Percentiles rank a stretch among this genome's conserved stretches.
Conservation (phyloP, 768 basidiomycete species). For the Inosperma sp. region DNA sequence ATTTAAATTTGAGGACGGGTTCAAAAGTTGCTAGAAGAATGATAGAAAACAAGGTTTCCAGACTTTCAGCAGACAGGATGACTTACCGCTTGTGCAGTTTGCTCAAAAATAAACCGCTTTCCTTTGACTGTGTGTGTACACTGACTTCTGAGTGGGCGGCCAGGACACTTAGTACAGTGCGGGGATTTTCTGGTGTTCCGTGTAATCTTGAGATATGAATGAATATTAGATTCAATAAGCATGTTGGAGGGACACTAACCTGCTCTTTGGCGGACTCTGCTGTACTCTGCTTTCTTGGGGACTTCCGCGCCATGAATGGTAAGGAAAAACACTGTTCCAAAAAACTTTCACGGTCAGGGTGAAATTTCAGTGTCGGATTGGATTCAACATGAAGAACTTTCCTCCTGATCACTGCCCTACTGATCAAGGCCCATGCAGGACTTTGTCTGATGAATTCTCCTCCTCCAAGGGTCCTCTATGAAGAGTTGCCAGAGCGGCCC, state of each 20-base stretch:
- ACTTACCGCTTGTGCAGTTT: neutral
- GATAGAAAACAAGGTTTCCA: neutral
- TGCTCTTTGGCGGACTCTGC: neutral
- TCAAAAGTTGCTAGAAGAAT: neutral
- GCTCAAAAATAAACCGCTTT: neutral
- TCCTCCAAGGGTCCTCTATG: neutral
- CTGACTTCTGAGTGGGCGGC: neutral
- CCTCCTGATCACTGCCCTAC: neutral
- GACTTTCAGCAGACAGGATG: no score
- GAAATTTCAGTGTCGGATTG: neutral
- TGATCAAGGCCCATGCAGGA: no score
- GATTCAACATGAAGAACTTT: neutral
- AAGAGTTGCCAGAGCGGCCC: neutral
- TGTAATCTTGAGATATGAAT: neutral
- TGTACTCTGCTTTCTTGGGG: neutral
- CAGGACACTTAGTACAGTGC: neutral
- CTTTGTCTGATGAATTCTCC: neutral
- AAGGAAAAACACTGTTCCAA: neutral
- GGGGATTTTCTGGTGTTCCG: neutral
- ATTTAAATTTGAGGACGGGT: no score
- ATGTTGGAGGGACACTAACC: no score
- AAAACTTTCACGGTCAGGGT: neutral
- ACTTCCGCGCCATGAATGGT: neutral
- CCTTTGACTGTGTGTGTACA: neutral
- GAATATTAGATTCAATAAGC: neutral